phyloP scores from a whole-genome alignment of 1,139 yeast species.

The Pichia sp. region DNA sequence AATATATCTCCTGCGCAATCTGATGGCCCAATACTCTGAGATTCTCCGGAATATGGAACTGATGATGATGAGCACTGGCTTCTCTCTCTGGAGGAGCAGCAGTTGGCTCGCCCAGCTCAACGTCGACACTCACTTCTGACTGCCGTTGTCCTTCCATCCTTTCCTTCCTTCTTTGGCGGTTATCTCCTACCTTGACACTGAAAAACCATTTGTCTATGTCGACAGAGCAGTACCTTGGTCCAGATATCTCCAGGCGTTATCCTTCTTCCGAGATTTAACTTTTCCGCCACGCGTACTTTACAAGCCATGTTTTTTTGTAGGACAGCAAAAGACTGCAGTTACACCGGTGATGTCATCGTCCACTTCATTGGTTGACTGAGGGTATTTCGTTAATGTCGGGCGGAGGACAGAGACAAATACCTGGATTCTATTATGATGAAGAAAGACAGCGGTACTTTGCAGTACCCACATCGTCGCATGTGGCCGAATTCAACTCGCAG shows the following conservation, averaged over 20 bases:
- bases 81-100: not conserved
- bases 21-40: conserved; percentile 21
- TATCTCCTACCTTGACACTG: too few species aligned
- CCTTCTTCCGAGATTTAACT: not conserved
- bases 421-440: conserved; percentile 16
- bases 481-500: conserved; percentile 1
- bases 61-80: not conserved
- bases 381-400: conserved; percentile 3
- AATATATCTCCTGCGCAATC: conserved; percentile 28
- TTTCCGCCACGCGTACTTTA: not conserved
- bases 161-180: not conserved
- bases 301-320: not conserved
- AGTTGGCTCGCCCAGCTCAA: not conserved
- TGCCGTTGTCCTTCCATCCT: not conserved
- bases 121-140: not conserved
- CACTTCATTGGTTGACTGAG: not conserved
- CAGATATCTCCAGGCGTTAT: not conserved
- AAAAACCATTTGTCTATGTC: not conserved
- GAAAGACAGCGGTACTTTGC: conserved; percentile 13
- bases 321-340: too few species aligned
- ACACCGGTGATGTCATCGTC: not conserved
- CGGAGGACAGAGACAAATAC: conserved; percentile 5
- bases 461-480: conserved; percentile 6
- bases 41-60: conserved; percentile 15
- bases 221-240: not conserved